Percentiles rank a stretch among this genome's conserved stretches.
Conservation (phyloP, 805 yeast species). For the Yarrowia keelungensis region DNA sequence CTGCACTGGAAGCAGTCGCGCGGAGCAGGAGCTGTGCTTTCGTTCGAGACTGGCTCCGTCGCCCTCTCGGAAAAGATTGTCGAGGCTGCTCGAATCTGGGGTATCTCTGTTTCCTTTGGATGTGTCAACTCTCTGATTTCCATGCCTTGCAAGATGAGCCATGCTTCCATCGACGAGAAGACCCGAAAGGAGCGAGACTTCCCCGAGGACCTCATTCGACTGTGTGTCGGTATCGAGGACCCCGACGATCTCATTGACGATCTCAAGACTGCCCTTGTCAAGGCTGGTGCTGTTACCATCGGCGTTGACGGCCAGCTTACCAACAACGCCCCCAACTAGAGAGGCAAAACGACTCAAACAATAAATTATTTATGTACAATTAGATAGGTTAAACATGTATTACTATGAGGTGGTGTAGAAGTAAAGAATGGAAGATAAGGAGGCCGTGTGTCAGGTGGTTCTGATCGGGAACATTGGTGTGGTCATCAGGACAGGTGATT, state of each 20-base stretch:
- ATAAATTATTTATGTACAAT: constrained; percentile 27
- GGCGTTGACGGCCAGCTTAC: constrained; percentile 37
- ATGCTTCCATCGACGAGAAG: constrained; percentile 91
- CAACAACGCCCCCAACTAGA: constrained; percentile 1
- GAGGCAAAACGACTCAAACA: neutral
- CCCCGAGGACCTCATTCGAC: constrained; percentile 89
- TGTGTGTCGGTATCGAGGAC: constrained; percentile 91
- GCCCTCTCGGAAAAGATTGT: constrained; percentile 72
- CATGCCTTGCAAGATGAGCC: constrained; percentile 95
- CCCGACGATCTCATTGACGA: constrained; percentile 82
- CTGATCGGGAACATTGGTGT: too few relatives aligned
- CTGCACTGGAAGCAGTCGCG: constrained; percentile 76
- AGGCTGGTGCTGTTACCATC: constrained; percentile 61
- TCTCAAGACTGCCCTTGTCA: constrained; percentile 69
- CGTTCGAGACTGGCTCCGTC: constrained; percentile 85
- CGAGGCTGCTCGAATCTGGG: constrained; percentile 76
- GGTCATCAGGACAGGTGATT: too few relatives aligned
- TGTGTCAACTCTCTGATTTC: constrained; percentile 92
- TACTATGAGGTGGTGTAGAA: neutral
- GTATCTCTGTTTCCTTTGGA: constrained; percentile 92
- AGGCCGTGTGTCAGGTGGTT: too few relatives aligned
- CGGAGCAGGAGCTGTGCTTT: constrained; percentile 89
- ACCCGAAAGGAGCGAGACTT: constrained; percentile 86
- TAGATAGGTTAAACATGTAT: constrained; percentile 3
- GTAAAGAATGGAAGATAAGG: too few relatives aligned